phyloP scores from a whole-genome alignment of 129 eudicot genomes.

The Pulicaria dysenterica region DNA sequence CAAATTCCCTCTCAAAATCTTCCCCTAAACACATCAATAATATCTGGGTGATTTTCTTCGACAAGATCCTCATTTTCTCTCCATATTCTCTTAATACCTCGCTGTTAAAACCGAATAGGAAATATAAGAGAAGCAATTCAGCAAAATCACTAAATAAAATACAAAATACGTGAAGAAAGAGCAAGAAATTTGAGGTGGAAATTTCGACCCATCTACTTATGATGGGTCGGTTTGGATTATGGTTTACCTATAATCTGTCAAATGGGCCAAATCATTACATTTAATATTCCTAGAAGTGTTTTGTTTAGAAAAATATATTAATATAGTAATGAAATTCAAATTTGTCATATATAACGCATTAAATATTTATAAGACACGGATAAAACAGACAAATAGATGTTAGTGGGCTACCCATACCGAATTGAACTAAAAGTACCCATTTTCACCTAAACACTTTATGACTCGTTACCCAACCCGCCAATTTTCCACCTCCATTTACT shows the following conservation, averaged over 20 bases:
- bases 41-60: conserved; percentile 56
- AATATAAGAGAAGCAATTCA: not conserved
- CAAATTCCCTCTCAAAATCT: conserved; percentile 43
- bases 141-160: not conserved
- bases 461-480: not conserved
- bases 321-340: not conserved
- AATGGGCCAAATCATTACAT: not conserved
- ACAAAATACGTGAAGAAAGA: not conserved
- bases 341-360: not conserved
- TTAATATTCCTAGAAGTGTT: not conserved
- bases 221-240: too few relatives aligned
- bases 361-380: not conserved
- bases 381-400: not conserved
- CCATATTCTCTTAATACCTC: conserved; percentile 74
- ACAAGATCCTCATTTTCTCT: conserved; percentile 59
- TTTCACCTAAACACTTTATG: not conserved
- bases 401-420: not conserved
- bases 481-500: conserved; percentile 2
- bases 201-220: conserved; percentile 1
- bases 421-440: not conserved
- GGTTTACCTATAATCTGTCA: not conserved
- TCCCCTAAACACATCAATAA: conserved; percentile 66
- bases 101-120: conserved; percentile 36
- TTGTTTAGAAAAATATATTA: not conserved
- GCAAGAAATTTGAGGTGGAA: not conserved